Evolutionary conservation across 768 basidiomycete genomes (phyloP).

Genomic region (Chlorophyllum brunneum): DNA sequence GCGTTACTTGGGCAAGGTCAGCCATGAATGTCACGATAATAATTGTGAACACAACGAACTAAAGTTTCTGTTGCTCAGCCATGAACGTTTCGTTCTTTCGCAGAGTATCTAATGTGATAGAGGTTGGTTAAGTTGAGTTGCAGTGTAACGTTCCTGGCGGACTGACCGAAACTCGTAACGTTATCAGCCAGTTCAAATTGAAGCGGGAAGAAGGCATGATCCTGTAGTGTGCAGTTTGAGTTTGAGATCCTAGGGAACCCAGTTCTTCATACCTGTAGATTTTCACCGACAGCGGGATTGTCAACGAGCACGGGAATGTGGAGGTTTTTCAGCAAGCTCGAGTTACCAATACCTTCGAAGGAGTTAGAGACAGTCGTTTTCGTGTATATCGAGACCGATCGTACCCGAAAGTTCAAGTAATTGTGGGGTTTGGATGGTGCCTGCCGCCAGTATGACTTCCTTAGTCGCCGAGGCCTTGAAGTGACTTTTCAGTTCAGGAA

Average conservation of each 20-base stretch:
- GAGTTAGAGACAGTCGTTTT: too few relatives aligned
- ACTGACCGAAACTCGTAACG: too few relatives aligned
- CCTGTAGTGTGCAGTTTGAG: not conserved
- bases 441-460: conserved; percentile 15
- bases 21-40: too few relatives aligned
- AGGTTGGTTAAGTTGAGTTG: too few relatives aligned
- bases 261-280: conserved; percentile 5
- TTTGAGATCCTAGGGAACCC: too few relatives aligned
- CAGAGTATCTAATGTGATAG: conserved; percentile 12
- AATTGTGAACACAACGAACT: not conserved
- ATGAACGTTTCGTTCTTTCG: conserved; percentile 19
- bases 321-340: conserved; percentile 10
- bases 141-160: too few relatives aligned
- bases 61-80: not conserved
- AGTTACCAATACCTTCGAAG: conserved; percentile 7
- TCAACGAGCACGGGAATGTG: conserved; percentile 13
- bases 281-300: conserved; percentile 16
- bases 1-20: too few relatives aligned
- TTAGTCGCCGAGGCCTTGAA: not conserved
- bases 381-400: not conserved
- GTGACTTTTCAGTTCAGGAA: not conserved
- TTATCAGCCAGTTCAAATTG: conserved; percentile 10
- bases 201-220: not conserved
- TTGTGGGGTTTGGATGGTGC: conserved; percentile 15
- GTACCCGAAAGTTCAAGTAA: conserved; percentile 18